phyloP scores from a whole-genome alignment of 305 asterid species.

The Fraxinus albicans region DNA sequence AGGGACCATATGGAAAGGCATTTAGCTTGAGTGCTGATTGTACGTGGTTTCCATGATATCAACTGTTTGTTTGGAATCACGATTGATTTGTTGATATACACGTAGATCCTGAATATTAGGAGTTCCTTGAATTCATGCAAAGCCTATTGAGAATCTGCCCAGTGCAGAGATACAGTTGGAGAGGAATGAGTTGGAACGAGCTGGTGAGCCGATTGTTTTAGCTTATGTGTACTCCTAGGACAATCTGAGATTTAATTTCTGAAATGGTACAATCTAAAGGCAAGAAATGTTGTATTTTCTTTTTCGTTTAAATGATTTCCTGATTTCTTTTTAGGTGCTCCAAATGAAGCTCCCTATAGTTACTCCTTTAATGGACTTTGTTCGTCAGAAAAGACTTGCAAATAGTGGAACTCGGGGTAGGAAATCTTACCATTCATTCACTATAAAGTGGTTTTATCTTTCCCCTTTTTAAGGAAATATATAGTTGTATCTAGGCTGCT shows the following conservation, averaged over 20 bases:
- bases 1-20: conserved; percentile 79
- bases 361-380: conserved; percentile 83
- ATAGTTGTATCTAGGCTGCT: too few relatives aligned
- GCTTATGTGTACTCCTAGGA: background rate
- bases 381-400: conserved; percentile 90
- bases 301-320: too few relatives aligned
- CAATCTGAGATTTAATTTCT: background rate
- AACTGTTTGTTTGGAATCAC: conserved; percentile 22
- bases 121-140: background rate
- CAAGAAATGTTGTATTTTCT: background rate
- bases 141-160: background rate
- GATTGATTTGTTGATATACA: conserved; percentile 34
- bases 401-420: conserved; percentile 83
- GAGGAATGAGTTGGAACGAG: background rate
- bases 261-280: background rate
- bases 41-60: conserved; percentile 19
- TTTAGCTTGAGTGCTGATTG: conserved; percentile 17
- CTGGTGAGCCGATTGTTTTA: background rate
- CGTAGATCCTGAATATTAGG: conserved; percentile 73
- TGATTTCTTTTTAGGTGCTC: conserved; percentile 44
- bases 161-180: background rate
- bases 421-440: conserved; percentile 26
- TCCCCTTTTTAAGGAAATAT: too few relatives aligned
- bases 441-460: background rate
- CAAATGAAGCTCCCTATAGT: conserved; percentile 70